These are phyloP conservation scores for Colletotrichum sp. DNA, from an alignment of 2,329 filamentous ascomycete genomes.

Conservation along the genomic window DNA sequence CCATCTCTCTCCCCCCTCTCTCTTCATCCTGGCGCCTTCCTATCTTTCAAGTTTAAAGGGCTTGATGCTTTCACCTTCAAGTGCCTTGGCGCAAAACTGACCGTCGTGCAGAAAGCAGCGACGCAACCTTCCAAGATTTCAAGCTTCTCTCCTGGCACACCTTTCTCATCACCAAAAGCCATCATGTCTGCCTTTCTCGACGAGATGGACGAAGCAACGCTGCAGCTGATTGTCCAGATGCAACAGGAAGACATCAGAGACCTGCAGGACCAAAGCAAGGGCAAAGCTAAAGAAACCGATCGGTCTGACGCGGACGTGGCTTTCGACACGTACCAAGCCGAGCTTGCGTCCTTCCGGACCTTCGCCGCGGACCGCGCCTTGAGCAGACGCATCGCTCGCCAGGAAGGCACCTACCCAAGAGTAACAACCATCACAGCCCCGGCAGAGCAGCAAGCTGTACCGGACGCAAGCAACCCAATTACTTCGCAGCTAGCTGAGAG, in stretches of 20 bases:
- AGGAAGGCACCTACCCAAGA: neutral
- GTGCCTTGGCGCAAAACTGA: no score
- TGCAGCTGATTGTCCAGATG: neutral
- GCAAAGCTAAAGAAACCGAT: neutral
- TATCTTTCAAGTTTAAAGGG: neutral
- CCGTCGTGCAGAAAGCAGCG: no score
- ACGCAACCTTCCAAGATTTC: neutral
- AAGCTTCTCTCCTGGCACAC: neutral
- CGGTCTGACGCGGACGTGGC: neutral
- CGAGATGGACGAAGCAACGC: neutral
- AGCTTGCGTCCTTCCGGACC: neutral
- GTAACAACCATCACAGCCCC: neutral
- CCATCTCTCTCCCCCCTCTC: no score
- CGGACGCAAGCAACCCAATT: neutral
- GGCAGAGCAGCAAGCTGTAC: neutral
- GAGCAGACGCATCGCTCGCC: neutral
- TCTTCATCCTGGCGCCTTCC: no score
- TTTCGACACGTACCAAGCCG: neutral
- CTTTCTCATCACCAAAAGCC: neutral
- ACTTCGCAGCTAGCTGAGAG: neutral
- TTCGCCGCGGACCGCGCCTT: neutral
- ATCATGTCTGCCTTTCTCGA: neutral
- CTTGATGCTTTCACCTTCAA: no score
- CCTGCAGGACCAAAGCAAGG: neutral
- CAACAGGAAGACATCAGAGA: neutral